Evolutionary conservation across 805 yeast species (phyloP).

Genomic region (Ogataea corticis): DNA sequence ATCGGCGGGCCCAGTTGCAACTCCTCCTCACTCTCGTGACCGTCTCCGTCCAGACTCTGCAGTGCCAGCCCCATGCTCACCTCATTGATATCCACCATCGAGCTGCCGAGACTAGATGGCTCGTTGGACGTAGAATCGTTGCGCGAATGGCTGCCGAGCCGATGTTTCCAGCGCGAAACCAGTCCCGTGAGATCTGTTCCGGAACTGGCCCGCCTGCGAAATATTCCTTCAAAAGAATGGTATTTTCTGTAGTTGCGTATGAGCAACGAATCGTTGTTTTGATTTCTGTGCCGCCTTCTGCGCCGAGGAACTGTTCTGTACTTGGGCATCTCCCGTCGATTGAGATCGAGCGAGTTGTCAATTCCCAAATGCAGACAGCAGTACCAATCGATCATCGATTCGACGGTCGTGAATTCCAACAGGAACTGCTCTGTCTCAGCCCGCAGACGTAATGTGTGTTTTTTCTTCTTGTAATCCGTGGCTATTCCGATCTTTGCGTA

Average conservation of each 20-base stretch:
- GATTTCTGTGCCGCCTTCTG: constrained; percentile 45
- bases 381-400: constrained; percentile 78
- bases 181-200: constrained; percentile 15
- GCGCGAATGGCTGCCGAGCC: constrained; percentile 8
- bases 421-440: constrained; percentile 83
- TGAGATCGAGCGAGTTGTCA: constrained; percentile 76
- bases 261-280: constrained; percentile 14
- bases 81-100: background rate
- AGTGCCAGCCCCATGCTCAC: background rate
- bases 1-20: constrained; percentile 13
- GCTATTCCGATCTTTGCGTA: constrained; percentile 85
- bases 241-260: constrained; percentile 13
- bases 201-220: constrained; percentile 15
- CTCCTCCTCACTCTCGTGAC: constrained; percentile 1
- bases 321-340: constrained; percentile 67
- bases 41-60: background rate
- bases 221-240: constrained; percentile 24
- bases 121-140: background rate
- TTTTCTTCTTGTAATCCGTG: constrained; percentile 72
- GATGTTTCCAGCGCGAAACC: constrained; percentile 22
- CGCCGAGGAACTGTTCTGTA: constrained; percentile 82
- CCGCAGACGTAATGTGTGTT: constrained; percentile 70
- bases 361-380: constrained; percentile 70
- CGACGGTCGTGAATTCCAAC: constrained; percentile 59
- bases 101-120: background rate